Base-by-base conservation (phyloP, 345 rosid genomes). In the Bruguiera sexangula region DNA sequence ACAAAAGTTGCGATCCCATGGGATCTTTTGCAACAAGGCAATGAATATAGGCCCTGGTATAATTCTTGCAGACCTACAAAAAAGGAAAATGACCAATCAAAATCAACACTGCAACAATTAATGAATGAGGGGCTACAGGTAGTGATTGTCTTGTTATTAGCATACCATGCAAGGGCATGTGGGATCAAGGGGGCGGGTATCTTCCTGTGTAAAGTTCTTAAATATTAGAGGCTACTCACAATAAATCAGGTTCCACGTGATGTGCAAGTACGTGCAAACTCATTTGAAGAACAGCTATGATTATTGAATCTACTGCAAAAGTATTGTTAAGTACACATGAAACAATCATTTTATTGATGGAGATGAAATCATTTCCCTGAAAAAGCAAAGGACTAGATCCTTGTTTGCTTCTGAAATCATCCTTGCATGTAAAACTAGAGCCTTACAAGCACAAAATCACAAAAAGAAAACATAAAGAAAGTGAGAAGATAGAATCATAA, bases 1-100 rank as follows among this genome's bases (percentile, higher is more conserved):
- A 90, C 31, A 90, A 72, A 80, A 90, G 96, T 76, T 88, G 93
- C 31, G 96, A 88, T 51, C 96, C 96, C 93, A 88, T 90, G 2
- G 91, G 85, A 70, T 90, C 93, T 72, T 88, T 90, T 3, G 93
- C 80, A 19, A 88, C 96, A 58, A 90, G 84, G 73, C 81, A 81
- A 80, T 86, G 96, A 32, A 90, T 78, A 71, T 90, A 88, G 61
- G 93, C 93, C 79, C 96, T 80, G 3, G 91, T 76, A 70, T 86
- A 88, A 37, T 78, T 90, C 80, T 82, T 88, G 84, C 96, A 90
- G n/a, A 90, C 93, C 93, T 88, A 67, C 59, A 78, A 27, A 67
- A 73, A 27, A 27, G 63, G 48, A 71, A 56, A 71, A 9, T 30
- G 39, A 66, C 34, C 13, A 60, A 58, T 30, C 48, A 26, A 2